These are phyloP conservation scores for Lachancea mirantina DNA, from an alignment of 805 yeast species.

Conservation along the genomic window DNA sequence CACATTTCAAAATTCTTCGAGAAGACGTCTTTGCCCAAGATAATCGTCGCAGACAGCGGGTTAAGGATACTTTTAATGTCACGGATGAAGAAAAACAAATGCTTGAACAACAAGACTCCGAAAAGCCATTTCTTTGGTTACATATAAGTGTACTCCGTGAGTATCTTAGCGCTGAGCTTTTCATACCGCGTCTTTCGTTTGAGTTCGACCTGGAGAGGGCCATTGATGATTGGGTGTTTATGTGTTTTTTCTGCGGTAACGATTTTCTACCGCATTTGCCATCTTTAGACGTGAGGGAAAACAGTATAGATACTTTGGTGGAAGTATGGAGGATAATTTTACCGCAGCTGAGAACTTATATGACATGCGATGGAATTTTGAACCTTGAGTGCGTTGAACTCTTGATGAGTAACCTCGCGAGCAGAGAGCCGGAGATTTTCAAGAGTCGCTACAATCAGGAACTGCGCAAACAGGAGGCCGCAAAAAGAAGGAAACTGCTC, in stretches of 20 bases:
- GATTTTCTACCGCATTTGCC: constrained; percentile 97
- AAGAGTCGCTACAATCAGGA: constrained; percentile 63
- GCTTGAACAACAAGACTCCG: constrained; percentile 31
- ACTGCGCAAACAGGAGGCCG: constrained; percentile 55
- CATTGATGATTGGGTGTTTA: constrained; percentile 96
- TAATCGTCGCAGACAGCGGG: constrained; percentile 30
- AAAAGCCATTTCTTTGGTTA: constrained; percentile 90
- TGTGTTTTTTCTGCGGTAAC: constrained; percentile 98
- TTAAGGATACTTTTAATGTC: constrained; percentile 37
- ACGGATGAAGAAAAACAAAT: constrained; percentile 48
- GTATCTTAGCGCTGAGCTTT: constrained; percentile 75
- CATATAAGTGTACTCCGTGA: constrained; percentile 84
- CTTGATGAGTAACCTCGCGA: constrained; percentile 55
- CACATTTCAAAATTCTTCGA: constrained; percentile 86
- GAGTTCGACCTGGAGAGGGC: constrained; percentile 89
- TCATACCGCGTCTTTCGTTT: constrained; percentile 60
- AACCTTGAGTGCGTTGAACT: constrained; percentile 71
- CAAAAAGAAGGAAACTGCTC: constrained; percentile 49
- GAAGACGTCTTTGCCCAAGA: constrained; percentile 94
- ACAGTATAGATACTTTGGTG: constrained; percentile 77
- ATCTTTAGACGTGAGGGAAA: constrained; percentile 88
- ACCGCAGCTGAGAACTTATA: constrained; percentile 61
- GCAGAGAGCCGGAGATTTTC: constrained; percentile 74
- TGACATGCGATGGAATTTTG: constrained; percentile 85
- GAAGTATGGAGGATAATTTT: constrained; percentile 74